phyloP scores from a whole-genome alignment of 1,284 basidiomycete genomes.

The Neonothopanus nambi region DNA sequence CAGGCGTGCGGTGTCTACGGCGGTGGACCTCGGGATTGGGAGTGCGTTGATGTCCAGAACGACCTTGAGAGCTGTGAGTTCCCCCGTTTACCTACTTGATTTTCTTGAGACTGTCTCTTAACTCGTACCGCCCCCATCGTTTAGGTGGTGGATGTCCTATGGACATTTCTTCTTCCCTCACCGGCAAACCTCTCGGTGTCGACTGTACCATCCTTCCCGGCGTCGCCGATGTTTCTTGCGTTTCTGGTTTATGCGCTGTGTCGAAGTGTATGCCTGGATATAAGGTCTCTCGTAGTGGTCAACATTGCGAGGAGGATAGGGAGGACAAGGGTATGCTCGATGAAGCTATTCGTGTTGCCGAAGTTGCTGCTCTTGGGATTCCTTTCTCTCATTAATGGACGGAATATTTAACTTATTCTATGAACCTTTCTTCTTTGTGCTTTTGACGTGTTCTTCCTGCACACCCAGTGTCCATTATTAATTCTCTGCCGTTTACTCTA shows the following conservation, averaged over 20 bases:
- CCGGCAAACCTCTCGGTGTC: slow-evolving; percentile 17
- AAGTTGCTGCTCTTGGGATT: too few relatives aligned
- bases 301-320: slow-evolving; percentile 26
- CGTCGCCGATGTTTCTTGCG: slow-evolving; percentile 51
- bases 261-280: slow-evolving; percentile 47
- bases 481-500: too few relatives aligned
- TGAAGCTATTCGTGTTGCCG: too few relatives aligned
- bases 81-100: not conserved
- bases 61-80: slow-evolving; percentile 33
- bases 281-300: slow-evolving; percentile 27
- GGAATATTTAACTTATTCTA: too few relatives aligned
- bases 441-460: too few relatives aligned
- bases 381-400: too few relatives aligned
- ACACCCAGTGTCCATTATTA: too few relatives aligned
- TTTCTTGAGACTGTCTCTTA: not conserved
- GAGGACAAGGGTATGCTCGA: slow-evolving; percentile 16
- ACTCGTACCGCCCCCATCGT: not conserved
- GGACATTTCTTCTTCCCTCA: slow-evolving; percentile 19
- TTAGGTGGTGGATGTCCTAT: slow-evolving; percentile 35
- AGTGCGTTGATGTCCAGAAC: slow-evolving; percentile 29
- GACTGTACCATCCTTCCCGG: slow-evolving; percentile 54
- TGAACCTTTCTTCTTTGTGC: too few relatives aligned
- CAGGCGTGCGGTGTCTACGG: slow-evolving; percentile 27
- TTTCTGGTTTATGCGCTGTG: slow-evolving; percentile 44
- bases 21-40: slow-evolving; percentile 22